Base-by-base conservation (phyloP, 306 rosid genomes). In the Fagus crenata region DNA sequence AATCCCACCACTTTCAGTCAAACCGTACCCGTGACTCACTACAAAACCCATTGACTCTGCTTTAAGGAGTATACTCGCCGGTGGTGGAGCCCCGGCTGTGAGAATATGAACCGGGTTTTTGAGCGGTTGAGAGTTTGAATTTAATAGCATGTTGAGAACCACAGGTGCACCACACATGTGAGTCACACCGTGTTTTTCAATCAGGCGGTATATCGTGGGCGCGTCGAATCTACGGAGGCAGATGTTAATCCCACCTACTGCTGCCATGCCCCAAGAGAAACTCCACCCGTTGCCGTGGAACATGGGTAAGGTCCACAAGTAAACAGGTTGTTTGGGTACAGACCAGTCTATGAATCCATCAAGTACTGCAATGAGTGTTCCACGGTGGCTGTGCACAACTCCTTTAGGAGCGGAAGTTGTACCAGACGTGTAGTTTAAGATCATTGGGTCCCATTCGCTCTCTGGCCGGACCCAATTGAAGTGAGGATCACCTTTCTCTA, bases 211-310 rank as follows among this genome's bases (percentile, higher is more conserved):
- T 17, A 41, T 61, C 12, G 18, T 40, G 8, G 42, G 28, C 22
- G 58, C 42, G 40, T 75, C 78, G 31, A 75, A 75, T 75, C 61
- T 75, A 22, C 78, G 40, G 39, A 75, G 14, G 15, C 78, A 75
- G 80, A 77, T 69, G 67, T 77, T 77, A 74, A 67, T 77, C 15
- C 63, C 80, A 36, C 74, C 80, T 2, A 75, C 70, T 13, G 78
- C 78, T 4, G 78, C 78, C 28, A 75, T 75, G 3, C 71, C 78
- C 78, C 78, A 75, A 17, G 78, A 14, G 31, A 7, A 75, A 54
- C 78, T 7, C 78, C 78, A 75, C 7, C 78, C 78, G 40, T 75
- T 67, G 15, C 69, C 77, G 17, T 74, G 77, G 49, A 74, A 74
- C 69, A 74, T 74, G 3, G 77, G 54, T 6, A 74, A 69, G 7